These are phyloP conservation scores for Colletotrichum echinochloae DNA, from an alignment of 2,329 filamentous ascomycete species.

Conservation along the genomic window DNA sequence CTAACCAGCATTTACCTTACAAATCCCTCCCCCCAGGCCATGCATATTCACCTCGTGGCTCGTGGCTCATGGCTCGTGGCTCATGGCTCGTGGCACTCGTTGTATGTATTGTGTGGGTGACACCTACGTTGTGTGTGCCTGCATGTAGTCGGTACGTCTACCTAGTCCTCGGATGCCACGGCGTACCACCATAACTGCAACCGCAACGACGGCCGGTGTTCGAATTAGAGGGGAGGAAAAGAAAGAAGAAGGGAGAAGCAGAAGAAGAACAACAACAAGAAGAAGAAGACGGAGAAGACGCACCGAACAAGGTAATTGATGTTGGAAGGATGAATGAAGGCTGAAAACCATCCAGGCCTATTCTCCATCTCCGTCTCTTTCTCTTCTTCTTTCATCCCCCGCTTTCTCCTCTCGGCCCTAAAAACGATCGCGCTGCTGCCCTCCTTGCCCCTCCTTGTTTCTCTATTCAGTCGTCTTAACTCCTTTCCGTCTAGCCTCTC, in stretches of 20 bases:
- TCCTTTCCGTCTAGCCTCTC: not conserved
- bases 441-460: constrained; percentile 29
- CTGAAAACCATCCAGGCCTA: not conserved
- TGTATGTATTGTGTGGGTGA: not conserved
- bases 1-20: not conserved
- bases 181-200: not conserved
- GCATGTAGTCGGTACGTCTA: not conserved
- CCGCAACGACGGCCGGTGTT: not conserved
- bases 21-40: not conserved
- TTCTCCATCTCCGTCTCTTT: not conserved
- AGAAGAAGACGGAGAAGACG: not conserved
- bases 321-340: not conserved
- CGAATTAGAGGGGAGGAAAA: too few relatives aligned
- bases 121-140: not conserved
- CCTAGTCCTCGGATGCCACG: not conserved
- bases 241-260: too few relatives aligned
- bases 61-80: not conserved
- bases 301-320: not conserved
- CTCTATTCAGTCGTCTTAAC: not conserved
- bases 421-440: constrained; percentile 12
- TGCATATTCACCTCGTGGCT: constrained; percentile 9
- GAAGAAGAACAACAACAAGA: too few relatives aligned
- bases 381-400: not conserved
- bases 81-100: not conserved
- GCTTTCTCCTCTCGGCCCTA: not conserved